phyloP scores from a whole-genome alignment of 1,284 basidiomycete genomes.

The Fistulina hepatica region DNA sequence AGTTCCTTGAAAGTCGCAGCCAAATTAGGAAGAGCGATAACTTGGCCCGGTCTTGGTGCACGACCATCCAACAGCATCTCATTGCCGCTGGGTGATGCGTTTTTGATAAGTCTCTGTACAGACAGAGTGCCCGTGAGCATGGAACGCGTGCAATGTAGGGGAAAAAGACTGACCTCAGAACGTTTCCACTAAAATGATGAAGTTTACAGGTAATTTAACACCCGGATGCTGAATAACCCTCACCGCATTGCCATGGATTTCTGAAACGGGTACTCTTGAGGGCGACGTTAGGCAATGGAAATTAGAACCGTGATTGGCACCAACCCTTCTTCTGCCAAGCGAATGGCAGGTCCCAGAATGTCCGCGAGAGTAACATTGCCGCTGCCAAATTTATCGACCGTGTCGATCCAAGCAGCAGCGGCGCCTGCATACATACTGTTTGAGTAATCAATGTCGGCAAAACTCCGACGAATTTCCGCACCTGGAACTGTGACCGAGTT shows the following conservation, averaged over 20 bases:
- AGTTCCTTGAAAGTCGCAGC: constrained; percentile 77
- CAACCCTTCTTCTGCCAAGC: constrained; percentile 79
- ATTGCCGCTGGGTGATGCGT: constrained; percentile 69
- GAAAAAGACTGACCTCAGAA: constrained; percentile 39
- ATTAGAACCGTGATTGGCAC: constrained; percentile 8
- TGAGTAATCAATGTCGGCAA: background rate
- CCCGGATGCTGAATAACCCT: constrained; percentile 17
- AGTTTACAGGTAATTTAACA: constrained; percentile 4
- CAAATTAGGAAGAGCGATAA: constrained; percentile 70
- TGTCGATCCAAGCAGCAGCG: constrained; percentile 89
- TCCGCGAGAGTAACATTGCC: constrained; percentile 71
- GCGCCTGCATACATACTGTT: constrained; percentile 43
- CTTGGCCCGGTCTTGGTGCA: constrained; percentile 70
- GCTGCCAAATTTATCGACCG: constrained; percentile 73
- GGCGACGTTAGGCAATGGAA: constrained; percentile 7
- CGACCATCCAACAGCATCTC: constrained; percentile 81
- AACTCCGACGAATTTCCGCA: too few species aligned
- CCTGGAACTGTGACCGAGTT: constrained; percentile 90
- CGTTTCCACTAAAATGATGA: constrained; percentile 56
- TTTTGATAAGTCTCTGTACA: constrained; percentile 50
- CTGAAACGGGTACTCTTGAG: constrained; percentile 64
- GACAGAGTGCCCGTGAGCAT: background rate
- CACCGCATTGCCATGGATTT: constrained; percentile 57
- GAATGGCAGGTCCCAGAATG: constrained; percentile 81
- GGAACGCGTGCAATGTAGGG: background rate